A percentile compares a stretch with the other conserved stretches of the same genome.
Conservation (phyloP, 108 stramenopile genomes). For the Nitzschia sp. region DNA sequence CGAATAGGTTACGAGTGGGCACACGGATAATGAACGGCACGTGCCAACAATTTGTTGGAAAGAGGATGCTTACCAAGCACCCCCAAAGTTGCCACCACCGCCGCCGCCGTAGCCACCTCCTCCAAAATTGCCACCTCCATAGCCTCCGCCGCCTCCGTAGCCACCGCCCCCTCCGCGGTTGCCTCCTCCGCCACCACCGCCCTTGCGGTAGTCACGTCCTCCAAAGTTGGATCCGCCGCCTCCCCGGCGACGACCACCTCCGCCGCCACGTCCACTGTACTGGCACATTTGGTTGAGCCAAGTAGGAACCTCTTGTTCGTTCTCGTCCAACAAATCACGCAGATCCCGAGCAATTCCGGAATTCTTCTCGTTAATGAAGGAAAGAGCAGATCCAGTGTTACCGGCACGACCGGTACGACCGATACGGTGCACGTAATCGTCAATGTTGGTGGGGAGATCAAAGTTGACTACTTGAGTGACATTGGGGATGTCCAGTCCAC, state of each 20-base stretch:
- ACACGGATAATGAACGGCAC: too few species aligned
- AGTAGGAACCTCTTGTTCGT: constrained; percentile 79
- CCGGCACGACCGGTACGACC: constrained; percentile 99
- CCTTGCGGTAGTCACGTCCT: constrained; percentile 44
- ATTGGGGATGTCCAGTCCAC: constrained; percentile 98
- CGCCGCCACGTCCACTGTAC: constrained; percentile 46
- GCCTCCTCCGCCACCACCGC: constrained; percentile 54
- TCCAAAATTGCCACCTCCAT: constrained; percentile 47
- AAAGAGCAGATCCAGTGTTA: constrained; percentile 89
- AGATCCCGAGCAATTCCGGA: constrained; percentile 74
- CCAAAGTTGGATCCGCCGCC: constrained; percentile 31
- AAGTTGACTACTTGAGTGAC: constrained; percentile 96
- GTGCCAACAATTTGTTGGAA: not conserved
- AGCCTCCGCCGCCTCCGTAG: constrained; percentile 21
- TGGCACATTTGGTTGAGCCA: constrained; percentile 82
- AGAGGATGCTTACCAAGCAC: constrained; percentile 42
- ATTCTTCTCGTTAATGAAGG: constrained; percentile 93
- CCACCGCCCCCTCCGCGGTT: constrained; percentile 17
- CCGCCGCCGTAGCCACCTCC: constrained; percentile 47
- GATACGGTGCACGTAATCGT: constrained; percentile 97
- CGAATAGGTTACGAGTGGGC: too few species aligned
- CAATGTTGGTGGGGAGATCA: constrained; percentile 92
- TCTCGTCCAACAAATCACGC: constrained; percentile 80
- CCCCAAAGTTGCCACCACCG: constrained; percentile 56
- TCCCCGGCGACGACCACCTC: constrained; percentile 42